phyloP scores from a whole-genome alignment of 2,329 filamentous ascomycete genomes.

The Pseudogymnoascus sp. region DNA sequence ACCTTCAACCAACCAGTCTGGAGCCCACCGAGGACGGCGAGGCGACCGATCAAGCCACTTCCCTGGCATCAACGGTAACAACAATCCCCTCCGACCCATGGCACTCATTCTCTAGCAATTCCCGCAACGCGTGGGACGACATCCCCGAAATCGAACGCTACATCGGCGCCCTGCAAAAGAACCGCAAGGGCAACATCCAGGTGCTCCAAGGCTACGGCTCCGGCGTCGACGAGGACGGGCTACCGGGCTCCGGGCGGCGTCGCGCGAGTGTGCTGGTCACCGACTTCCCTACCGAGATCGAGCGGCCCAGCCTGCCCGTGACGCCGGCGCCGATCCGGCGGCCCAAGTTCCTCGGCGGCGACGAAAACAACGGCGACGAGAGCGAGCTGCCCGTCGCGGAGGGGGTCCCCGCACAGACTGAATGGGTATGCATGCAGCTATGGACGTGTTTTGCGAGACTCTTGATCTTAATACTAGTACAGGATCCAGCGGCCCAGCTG shows the following conservation, averaged over 20 bases:
- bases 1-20: slow-evolving; percentile 19
- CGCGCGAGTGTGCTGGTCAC: slow-evolving; percentile 60
- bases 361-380: slow-evolving; percentile 38
- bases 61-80: slow-evolving; percentile 41
- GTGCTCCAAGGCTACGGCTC: slow-evolving; percentile 27
- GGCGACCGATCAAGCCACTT: slow-evolving; percentile 30
- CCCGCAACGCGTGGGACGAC: slow-evolving; percentile 91
- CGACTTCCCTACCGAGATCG: slow-evolving; percentile 75
- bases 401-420: slow-evolving; percentile 77
- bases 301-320: slow-evolving; percentile 81
- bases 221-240: slow-evolving; percentile 25
- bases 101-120: slow-evolving; percentile 49
- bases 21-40: not conserved
- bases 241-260: slow-evolving; percentile 17
- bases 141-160: slow-evolving; percentile 83
- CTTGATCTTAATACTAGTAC: slow-evolving; percentile 36
- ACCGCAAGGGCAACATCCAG: slow-evolving; percentile 39
- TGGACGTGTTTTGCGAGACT: slow-evolving; percentile 36
- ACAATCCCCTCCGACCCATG: slow-evolving; percentile 52
- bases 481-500: slow-evolving; percentile 65
- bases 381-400: slow-evolving; percentile 64
- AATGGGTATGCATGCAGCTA: slow-evolving; percentile 78
- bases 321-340: slow-evolving; percentile 75
- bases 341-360: slow-evolving; percentile 52
- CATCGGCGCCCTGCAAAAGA: slow-evolving; percentile 66